Base-by-base conservation (phyloP, 805 yeast genomes). In the Nakazawaea ernobii region DNA sequence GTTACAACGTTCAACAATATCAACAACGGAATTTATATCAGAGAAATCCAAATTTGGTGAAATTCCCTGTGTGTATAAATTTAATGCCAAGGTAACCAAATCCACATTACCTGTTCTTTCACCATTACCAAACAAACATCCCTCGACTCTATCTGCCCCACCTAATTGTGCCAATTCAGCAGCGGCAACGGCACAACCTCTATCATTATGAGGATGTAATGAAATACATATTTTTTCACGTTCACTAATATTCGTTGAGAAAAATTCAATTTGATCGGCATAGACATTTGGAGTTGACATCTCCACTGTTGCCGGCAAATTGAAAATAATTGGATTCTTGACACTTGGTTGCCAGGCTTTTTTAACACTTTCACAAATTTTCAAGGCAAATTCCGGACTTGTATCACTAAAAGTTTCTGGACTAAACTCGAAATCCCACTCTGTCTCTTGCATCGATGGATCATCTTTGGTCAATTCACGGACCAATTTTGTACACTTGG, bases 151-250 rank as follows among this genome's bases (percentile, higher is more conserved):
- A 62, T 86, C 89, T n/a, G 89, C 95, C 46, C 95, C 95, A 2
- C 89, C 95, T 65, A 86, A 59, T 59, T 80, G 82, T 40, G 86
- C 95, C 48, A 86, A 74, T 65, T 86, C 95, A 3, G 90, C 84
- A 32, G 94, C 94, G 9, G 92, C 94, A n/a, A 86, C 91, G 11
- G 86, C 91, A 62, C 92, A 85, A 20, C 95, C 95, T 59, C 95
- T 75, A 66, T 86, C 94, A 56, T 86, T 86, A 66, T 86, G 95
- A 30, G 89, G 86, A 63, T 86, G 95, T 48, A 86, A 74, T 11
- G 94, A 85, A 44, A 86, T 77, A 56, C 87, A 80, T 24, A 86
- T 77, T 54, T 74, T 82, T 48, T 84, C 86, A 54, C 95, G 78
- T 53, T 85, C 77, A 41, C 77, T 56, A 48, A 86, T 77, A 51